phyloP scores from a whole-genome alignment of 75 land plant species.

The Cunninghamia lanceolata region DNA sequence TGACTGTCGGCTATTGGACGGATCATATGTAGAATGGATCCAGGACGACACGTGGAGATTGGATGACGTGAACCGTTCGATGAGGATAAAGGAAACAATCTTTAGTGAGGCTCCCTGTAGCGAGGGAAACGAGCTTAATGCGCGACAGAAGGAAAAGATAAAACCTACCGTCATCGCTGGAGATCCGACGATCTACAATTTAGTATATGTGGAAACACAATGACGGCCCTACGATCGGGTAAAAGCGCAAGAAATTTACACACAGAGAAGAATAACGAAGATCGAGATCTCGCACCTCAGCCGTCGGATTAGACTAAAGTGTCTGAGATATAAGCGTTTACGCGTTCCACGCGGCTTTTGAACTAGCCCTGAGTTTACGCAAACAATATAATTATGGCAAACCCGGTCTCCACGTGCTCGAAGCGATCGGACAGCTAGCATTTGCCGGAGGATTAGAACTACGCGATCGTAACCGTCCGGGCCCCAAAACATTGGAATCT shows the following conservation, averaged over 20 bases:
- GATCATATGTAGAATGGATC: background rate
- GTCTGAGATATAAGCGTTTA: background rate
- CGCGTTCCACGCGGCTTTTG: background rate
- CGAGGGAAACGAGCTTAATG: background rate
- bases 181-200: background rate
- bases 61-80: background rate
- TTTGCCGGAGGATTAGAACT: background rate
- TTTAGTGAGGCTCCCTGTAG: background rate
- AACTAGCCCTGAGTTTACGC: background rate
- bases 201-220: background rate
- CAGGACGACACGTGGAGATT: background rate
- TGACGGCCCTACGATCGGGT: background rate
- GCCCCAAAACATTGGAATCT: background rate
- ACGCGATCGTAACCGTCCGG: background rate
- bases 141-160: background rate
- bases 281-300: background rate
- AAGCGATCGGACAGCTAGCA: background rate
- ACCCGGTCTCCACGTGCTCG: background rate
- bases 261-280: background rate
- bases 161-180: background rate
- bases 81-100: background rate
- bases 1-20: background rate
- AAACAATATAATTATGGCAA: background rate
- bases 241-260: background rate
- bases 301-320: background rate